Evolutionary conservation across 495 filamentous ascomycete species (phyloP), one percentile per base, ranked within the genome.

Genomic region (Penicillium riverlandense): DNA sequence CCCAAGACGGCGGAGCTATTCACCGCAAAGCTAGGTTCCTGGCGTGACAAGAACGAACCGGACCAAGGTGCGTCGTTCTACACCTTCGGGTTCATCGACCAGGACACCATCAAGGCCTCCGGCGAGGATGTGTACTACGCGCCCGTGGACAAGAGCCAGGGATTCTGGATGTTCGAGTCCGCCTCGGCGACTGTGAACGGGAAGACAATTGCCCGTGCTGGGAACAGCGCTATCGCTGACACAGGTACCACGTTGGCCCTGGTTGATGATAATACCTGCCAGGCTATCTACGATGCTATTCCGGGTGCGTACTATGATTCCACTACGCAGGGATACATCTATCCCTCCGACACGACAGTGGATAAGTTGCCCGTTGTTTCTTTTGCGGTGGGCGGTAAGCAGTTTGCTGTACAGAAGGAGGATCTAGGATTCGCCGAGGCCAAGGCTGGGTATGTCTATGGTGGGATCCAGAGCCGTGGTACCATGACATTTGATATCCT

Each of bases 191-290:
- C 72, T 5, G 66, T 90, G 38, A 79, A 80, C 51, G 82, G 80
- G 50, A 72, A 80, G 50, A 67, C 68, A 7, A 60, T 86, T 38
- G 14, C 58, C 4, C 71, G 76, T 8, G 55, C 69, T n/a, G 74
- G 72, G 22, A 90, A 88, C 65, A 84, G 68, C n/a, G 84, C 86
- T 41, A 88, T 90, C 45, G 83, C 82, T 37, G 86, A 90, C 61
- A 90, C 86, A 4, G 86, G 84, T 45, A 88, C 85, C 31, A 85
- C 84, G 1, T 74, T 90, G 38, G 78, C 79, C 2, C 75, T 90
- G 37, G 66, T 90, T 29, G 74, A 81, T 38, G 86, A 90, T 59
- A 56, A 54, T 4, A 72, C 77, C 12, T 84, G 79, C 61, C 63
- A 84, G 49, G 79, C 75, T 9, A 74, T 91, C 53, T 91, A 91